Percentiles rank a stretch among this genome's conserved stretches.
phyloP scores from a whole-genome alignment of 2,329 filamentous ascomycete genomes.

The Scopulariopsis brevicaulis region DNA sequence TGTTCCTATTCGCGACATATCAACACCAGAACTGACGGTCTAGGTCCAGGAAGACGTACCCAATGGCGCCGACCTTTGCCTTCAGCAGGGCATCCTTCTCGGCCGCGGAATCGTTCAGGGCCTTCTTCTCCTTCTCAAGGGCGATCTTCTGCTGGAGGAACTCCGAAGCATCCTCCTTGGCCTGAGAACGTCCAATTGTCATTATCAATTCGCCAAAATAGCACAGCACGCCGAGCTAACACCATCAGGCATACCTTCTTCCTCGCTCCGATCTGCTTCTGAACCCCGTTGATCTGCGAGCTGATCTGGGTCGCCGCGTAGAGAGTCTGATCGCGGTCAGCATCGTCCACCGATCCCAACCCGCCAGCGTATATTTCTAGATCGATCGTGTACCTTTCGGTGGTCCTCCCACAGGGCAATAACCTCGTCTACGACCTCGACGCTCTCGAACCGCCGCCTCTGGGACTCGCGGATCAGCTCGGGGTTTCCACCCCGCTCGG shows the following conservation, averaged over 20 bases:
- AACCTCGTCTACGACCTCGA: slow-evolving; percentile 82
- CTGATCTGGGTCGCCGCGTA: slow-evolving; percentile 73
- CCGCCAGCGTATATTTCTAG: not conserved
- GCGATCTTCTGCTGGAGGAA: slow-evolving; percentile 68
- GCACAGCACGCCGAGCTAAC: not conserved
- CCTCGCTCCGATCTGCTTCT: slow-evolving; percentile 83
- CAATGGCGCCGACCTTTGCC: slow-evolving; percentile 72
- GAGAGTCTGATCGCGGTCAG: slow-evolving; percentile 27
- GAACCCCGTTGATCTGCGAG: slow-evolving; percentile 74
- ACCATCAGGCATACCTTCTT: slow-evolving; percentile 49
- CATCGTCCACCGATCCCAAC: not conserved
- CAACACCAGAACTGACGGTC: not conserved
- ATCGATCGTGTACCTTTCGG: slow-evolving; percentile 47
- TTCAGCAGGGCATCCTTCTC: slow-evolving; percentile 67
- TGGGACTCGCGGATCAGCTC: slow-evolving; percentile 90
- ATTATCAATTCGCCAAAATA: not conserved
- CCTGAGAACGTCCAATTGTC: slow-evolving; percentile 20
- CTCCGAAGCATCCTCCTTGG: slow-evolving; percentile 78
- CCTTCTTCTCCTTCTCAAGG: slow-evolving; percentile 74
- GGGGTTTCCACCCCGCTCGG: slow-evolving; percentile 82
- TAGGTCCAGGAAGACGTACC: slow-evolving; percentile 37
- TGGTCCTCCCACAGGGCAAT: slow-evolving; percentile 81
- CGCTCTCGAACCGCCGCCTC: slow-evolving; percentile 65
- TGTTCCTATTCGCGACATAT: slow-evolving; percentile 15
- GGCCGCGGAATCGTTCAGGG: slow-evolving; percentile 58